Evolutionary conservation across 176 grass and related monocot species (phyloP), one percentile per base, ranked within the genome.

Genomic region (Elaeis guineensis): DNA sequence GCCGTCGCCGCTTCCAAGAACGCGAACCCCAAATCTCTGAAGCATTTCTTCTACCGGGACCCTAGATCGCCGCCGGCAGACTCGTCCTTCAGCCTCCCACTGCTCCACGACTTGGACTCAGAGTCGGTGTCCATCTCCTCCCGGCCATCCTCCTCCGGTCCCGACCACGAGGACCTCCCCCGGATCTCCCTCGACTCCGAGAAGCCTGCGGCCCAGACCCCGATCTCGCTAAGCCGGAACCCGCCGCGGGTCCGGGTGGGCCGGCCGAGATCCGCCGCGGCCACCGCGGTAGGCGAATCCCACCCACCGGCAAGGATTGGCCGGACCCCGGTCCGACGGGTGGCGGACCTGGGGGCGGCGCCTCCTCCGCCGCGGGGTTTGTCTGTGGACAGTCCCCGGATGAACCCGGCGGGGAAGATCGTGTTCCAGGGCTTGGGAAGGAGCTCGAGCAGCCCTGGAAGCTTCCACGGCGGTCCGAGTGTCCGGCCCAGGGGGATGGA

Each of bases 371-470:
- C 30, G 53, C 21, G 58, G n/a, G 49, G 50, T 17, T 14, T 63
- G 29, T 55, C 66, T 5, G 53, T 57, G 53, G 66, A 69, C 26
- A 69, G 66, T 19, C 91, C 91, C 30, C 80, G 91, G 48, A 95
- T 95, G 86, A 90, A 95, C 68, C 80, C 86, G 6, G 83, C 86
- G 0, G 91, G 91, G 20, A 95, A 90, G 86, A 75, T 96, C 54
- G 83, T 96, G 52, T 96, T 96, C 80, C 91, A 96, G 63, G 77
- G 86, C 0, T 67, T 96, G 65, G 91, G 87, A 25, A 77, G 91
- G 68, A 96, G 91, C 78, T 96, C 75, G 17, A 96, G 91, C 68
- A 90, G 86, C 1, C 86, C 91, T 0, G 85, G 91, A 54, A 90
- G 72, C 63, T 74, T 96, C 58, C 78, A 86, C 64, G 91, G 77